phyloP scores from a whole-genome alignment of 768 basidiomycete species.

The Scleroderma bovista region DNA sequence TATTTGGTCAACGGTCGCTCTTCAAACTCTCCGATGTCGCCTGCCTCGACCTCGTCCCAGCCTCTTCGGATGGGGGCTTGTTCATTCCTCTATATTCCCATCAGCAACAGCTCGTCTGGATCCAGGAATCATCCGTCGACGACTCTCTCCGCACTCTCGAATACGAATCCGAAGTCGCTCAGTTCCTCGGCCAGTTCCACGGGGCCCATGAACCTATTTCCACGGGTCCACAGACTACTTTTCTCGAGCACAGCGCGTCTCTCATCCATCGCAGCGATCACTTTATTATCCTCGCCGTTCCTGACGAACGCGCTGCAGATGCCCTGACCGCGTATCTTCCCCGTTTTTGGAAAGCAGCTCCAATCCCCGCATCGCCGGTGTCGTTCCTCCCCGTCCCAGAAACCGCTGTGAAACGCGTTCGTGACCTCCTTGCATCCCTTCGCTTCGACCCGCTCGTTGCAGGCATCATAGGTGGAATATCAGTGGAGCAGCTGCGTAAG shows the following conservation, averaged over 20 bases:
- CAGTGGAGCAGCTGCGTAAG: slow-evolving; percentile 53
- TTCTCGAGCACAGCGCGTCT: slow-evolving; percentile 8
- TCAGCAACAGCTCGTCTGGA: slow-evolving; percentile 50
- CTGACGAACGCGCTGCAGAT: slow-evolving; percentile 31
- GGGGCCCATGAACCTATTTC: slow-evolving; percentile 15
- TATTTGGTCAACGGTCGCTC: slow-evolving; percentile 47
- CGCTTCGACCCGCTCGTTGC: slow-evolving; percentile 69
- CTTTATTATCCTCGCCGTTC: slow-evolving; percentile 48
- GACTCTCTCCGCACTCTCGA: slow-evolving; percentile 31
- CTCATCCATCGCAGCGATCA: slow-evolving; percentile 39
- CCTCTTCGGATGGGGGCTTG: neutral
- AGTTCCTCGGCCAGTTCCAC: slow-evolving; percentile 30
- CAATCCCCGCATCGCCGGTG: slow-evolving; percentile 48
- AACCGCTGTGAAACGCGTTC: slow-evolving; percentile 49
- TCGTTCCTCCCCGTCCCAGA: slow-evolving; percentile 52
- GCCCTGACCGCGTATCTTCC: slow-evolving; percentile 62
- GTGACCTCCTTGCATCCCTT: slow-evolving; percentile 49
- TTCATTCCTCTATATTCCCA: slow-evolving; percentile 17
- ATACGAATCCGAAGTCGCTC: slow-evolving; percentile 29
- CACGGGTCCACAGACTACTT: slow-evolving; percentile 16
- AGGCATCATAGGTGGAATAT: slow-evolving; percentile 62
- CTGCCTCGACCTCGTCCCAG: slow-evolving; percentile 35
- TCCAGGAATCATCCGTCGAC: slow-evolving; percentile 53
- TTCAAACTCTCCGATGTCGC: slow-evolving; percentile 35
- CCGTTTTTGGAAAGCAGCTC: slow-evolving; percentile 63